Evolutionary conservation across 2,329 filamentous ascomycete genomes (phyloP).

Genomic region (Pleomassaria siparia): DNA sequence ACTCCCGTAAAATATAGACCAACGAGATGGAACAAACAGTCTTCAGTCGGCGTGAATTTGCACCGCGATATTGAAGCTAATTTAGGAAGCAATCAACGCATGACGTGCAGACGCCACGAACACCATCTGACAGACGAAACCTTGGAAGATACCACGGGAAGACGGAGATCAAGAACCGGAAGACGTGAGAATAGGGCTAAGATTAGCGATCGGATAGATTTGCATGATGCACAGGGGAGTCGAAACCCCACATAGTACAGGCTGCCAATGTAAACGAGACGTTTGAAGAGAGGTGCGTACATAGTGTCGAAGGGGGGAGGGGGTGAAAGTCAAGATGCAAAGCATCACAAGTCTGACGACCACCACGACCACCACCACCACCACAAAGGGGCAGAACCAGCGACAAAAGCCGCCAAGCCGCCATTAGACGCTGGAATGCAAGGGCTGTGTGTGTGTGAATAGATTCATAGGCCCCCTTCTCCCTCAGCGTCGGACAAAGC

Average conservation of each 20-base stretch:
- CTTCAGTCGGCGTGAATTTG: neutral
- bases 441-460: neutral
- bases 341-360: too few species aligned
- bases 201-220: conserved; percentile 2
- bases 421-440: neutral
- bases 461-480: neutral
- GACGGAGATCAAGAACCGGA: neutral
- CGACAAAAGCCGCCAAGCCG: neutral
- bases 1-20: too few species aligned
- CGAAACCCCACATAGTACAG: conserved; percentile 6
- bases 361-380: neutral
- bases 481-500: neutral
- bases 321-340: neutral
- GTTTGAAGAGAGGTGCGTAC: conserved; percentile 1
- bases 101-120: neutral
- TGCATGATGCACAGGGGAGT: conserved; percentile 2
- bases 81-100: neutral
- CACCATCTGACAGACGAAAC: neutral
- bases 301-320: too few species aligned
- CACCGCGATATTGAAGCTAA: neutral
- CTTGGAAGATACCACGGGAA: neutral
- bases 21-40: neutral
- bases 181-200: neutral
- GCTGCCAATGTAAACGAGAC: conserved; percentile 5
- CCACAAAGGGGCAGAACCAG: neutral